A percentile compares a stretch with the other conserved stretches of the same genome.
phyloP scores from a whole-genome alignment of 2,329 filamentous ascomycete genomes.

The Kalaharituber pfeilii region DNA sequence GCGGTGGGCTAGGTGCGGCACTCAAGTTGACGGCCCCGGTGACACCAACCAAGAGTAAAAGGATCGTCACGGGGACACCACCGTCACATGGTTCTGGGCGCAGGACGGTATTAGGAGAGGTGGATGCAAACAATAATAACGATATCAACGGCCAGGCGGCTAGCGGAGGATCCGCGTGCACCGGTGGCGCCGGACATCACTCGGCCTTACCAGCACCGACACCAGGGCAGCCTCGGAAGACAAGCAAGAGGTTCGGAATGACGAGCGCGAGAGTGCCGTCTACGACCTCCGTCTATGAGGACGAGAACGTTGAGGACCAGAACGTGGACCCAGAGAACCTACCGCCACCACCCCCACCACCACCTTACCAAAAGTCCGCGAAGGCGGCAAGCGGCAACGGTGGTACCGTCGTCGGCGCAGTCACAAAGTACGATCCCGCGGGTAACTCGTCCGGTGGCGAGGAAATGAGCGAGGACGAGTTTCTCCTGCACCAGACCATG shows the following conservation, averaged over 20 bases:
- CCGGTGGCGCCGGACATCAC: slow-evolving; percentile 25
- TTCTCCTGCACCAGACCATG: slow-evolving; percentile 44
- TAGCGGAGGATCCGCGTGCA: neutral
- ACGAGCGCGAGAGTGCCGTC: slow-evolving; percentile 1
- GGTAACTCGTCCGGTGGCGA: slow-evolving; percentile 38
- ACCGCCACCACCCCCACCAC: neutral
- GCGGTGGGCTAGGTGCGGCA: slow-evolving; percentile 44
- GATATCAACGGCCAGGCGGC: neutral
- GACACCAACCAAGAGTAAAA: slow-evolving; percentile 64
- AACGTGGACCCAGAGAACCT: neutral
- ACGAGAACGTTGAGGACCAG: neutral
- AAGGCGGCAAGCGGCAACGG: neutral
- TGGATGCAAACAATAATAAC: slow-evolving; percentile 55
- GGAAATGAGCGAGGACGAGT: slow-evolving; percentile 59
- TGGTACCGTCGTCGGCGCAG: slow-evolving; percentile 1
- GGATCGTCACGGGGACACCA: slow-evolving; percentile 8
- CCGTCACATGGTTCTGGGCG: slow-evolving; percentile 41
- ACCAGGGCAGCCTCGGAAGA: slow-evolving; percentile 87
- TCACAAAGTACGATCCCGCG: slow-evolving; percentile 10
- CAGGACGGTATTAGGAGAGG: slow-evolving; percentile 79
- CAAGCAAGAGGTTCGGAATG: slow-evolving; percentile 25
- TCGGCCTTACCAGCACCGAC: slow-evolving; percentile 72
- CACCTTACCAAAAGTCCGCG: neutral
- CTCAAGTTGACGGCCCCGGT: slow-evolving; percentile 46
- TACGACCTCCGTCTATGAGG: neutral